phyloP scores from a whole-genome alignment of 441 rosid genomes.

The Dalechampia spathulata region DNA sequence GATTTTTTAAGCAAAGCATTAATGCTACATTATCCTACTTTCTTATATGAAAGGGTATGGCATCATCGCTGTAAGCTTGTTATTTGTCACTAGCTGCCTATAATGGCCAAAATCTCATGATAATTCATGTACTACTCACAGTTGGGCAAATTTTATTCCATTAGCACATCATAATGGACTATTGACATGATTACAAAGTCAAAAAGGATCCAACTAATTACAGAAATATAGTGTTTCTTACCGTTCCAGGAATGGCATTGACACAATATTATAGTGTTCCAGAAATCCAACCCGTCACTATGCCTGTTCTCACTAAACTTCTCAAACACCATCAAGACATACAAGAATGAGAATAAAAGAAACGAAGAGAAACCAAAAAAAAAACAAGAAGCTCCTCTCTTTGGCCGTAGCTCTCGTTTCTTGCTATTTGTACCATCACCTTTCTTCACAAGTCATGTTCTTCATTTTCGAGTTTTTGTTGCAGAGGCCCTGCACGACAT shows the following conservation, averaged over 20 bases:
- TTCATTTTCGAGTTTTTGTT: constrained; percentile 35
- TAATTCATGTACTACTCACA: not conserved
- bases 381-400: not conserved
- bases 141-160: not conserved
- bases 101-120: too few relatives aligned
- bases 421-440: not conserved
- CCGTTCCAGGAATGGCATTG: not conserved
- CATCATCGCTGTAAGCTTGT: too few relatives aligned
- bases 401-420: too few relatives aligned
- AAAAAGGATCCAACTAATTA: not conserved
- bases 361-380: not conserved
- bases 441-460: constrained; percentile 8
- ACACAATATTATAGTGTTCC: not conserved
- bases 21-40: too few relatives aligned
- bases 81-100: too few relatives aligned
- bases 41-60: too few relatives aligned
- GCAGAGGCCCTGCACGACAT: constrained; percentile 34
- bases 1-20: too few relatives aligned
- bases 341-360: not conserved
- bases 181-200: not conserved
- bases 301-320: not conserved
- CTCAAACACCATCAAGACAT: not conserved
- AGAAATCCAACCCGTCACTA: too few relatives aligned
- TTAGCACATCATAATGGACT: not conserved
- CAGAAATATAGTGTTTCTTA: not conserved